A percentile compares a stretch with the other conserved stretches of the same genome.
phyloP scores from a whole-genome alignment of 345 rosid species.

The Eucalyptus leucophloia region DNA sequence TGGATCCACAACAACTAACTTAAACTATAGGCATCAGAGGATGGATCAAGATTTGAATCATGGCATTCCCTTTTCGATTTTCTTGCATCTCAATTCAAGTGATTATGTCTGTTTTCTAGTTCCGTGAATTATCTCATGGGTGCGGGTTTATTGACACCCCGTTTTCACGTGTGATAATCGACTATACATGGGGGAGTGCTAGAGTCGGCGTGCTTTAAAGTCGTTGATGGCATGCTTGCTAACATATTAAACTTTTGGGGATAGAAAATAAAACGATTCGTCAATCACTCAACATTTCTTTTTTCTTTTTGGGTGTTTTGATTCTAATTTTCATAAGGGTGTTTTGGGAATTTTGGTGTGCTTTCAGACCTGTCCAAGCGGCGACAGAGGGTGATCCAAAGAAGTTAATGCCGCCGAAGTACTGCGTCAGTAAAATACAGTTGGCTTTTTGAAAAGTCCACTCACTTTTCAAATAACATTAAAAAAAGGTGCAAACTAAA shows the following conservation, averaged over 20 bases:
- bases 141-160: not conserved
- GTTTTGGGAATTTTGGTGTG: not conserved
- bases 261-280: not conserved
- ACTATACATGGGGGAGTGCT: not conserved
- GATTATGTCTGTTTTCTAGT: not conserved
- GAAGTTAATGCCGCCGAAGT: not conserved
- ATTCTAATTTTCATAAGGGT: not conserved
- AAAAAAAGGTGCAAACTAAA: not conserved
- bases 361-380: not conserved
- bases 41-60: accelerated
- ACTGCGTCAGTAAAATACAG: not conserved
- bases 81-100: not conserved
- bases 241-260: too few species aligned
- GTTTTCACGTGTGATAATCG: not conserved
- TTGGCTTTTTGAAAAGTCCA: not conserved
- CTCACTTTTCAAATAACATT: not conserved
- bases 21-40: not conserved
- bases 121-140: accelerated
- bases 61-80: not conserved
- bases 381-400: not conserved
- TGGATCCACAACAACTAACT: not conserved
- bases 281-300: not conserved
- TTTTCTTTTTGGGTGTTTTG: not conserved
- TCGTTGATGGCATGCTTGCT: not conserved
- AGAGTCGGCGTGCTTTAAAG: not conserved